Base-by-base conservation (phyloP, 2,329 filamentous ascomycete species). In the Cytospora piceicola region DNA sequence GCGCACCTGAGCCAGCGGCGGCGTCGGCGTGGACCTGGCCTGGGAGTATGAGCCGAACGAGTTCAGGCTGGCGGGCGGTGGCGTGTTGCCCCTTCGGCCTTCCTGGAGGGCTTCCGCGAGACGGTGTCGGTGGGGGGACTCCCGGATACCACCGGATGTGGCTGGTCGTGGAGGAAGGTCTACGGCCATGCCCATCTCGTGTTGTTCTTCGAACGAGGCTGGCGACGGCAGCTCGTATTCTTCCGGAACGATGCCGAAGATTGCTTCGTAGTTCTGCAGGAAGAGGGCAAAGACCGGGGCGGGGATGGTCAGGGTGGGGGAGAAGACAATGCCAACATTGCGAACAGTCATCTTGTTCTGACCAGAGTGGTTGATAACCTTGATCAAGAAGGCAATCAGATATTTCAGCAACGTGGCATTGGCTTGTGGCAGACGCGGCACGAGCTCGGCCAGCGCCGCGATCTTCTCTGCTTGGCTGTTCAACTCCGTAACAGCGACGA, bases 341-440 rank as follows among this genome's bases (percentile, higher is more conserved):
- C 94, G 89, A 61, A 97, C 92, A 14, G 92, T 97, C 95, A 99
- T 99, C 83, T 97, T 98, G 81, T 99, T 99, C 68, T 90, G 82
- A 71, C 92, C 89, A 8, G 93, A 84, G 72, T 97, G 93, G 77
- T 95, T 93, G 74, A 97, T 93, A 72, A 99, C 94, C 73, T 91
- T 90, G 74, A 97, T 92, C 72, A 99, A 79, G 79, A 97, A 97
- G 4, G 91, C 88, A 57, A 94, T 92, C 63, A 99, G 81, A 69
- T 96, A 93, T 72, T 90, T 89, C 49, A 99, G 83, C 53, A 99
- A 81, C 3, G 91, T 89, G 56, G 89, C 86, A 69, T 99, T 99
- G 42, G 90, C 87, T 67, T 85, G 83, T 0, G 95, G 95, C 34
- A 99, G 83, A 70, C 86, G 86, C 75, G 92, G 89, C 6, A 96